Evolutionary conservation across 176 grass and related monocot genomes (phyloP), one percentile per base, ranked within the genome.

Genomic region (Bolboschoenus planiculmis): DNA sequence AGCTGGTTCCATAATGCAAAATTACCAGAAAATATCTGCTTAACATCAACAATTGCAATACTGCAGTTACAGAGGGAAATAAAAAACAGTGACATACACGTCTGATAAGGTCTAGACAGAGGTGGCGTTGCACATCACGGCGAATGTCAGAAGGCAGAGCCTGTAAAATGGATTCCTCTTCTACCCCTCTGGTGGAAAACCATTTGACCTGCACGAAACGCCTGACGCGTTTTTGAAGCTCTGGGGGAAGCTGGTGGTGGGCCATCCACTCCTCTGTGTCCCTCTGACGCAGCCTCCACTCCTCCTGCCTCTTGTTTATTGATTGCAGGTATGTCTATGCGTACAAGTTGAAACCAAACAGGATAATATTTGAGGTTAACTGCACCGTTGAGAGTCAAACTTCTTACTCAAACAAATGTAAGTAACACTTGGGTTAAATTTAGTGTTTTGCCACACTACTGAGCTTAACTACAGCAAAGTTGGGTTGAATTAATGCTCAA

Each of bases 121-220:
- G 88, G 88, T 97, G 95, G 54, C 95, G 81, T 77, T 97, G 95
- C 40, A 97, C 90, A 81, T 97, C 95, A 81, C 95, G 87, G 2
- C 94, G 90, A 63, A 94, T 94, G 36, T 97, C 95, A 78, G 90
- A 84, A 71, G 95, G 95, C 81, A 97, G 86, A 78, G 83, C 83
- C 47, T 86, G 90, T 63, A 97, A 89, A 81, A 97, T 97, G 39
- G 85, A 87, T 58, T 97, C 95, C 72, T 97, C 95, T 71, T 97
- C 92, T 2, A 97, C 95, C 65, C 95, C 95, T 60, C 92, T 83
- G 4, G 95, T 97, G 29, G 92, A 88, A 83, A 92, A 90, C 95
- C 95, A 97, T 85, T 97, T 97, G 27, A 91, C 92, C 84, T 94
- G 95, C 81, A 97, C 90, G 61, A 97, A 97, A 51, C 92, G 92